Conservation (phyloP, 768 basidiomycete species). For the Xerocomus brunneocitrinus region DNA sequence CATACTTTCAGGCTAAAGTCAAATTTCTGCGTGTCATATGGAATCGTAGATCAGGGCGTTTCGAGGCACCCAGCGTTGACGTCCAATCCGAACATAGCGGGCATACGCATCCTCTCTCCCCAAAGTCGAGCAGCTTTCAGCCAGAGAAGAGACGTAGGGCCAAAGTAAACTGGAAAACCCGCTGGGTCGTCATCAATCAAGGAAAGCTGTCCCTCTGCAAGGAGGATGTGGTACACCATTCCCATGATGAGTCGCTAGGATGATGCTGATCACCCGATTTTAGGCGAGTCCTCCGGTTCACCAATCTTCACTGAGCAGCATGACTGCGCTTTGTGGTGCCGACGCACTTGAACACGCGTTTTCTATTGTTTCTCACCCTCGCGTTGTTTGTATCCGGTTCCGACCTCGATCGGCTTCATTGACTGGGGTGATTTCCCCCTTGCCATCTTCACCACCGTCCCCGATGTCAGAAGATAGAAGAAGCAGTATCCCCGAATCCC, state of each 20-base stretch:
- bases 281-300: slow-evolving; percentile 41
- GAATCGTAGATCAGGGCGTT: slow-evolving; percentile 24
- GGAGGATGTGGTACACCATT: slow-evolving; percentile 44
- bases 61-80: slow-evolving; percentile 21
- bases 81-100: not conserved
- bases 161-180: slow-evolving; percentile 56
- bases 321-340: slow-evolving; percentile 41
- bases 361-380: slow-evolving; percentile 19
- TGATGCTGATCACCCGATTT: slow-evolving; percentile 2
- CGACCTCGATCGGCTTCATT: not conserved
- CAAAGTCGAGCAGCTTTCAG: slow-evolving; percentile 4
- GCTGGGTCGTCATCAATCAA: slow-evolving; percentile 59
- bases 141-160: slow-evolving; percentile 28
- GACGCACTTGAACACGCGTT: slow-evolving; percentile 38
- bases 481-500: slow-evolving; percentile 3
- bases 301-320: slow-evolving; percentile 35
- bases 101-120: slow-evolving; percentile 10
- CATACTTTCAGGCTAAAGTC: slow-evolving; percentile 56
- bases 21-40: slow-evolving; percentile 46
- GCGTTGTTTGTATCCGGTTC: slow-evolving; percentile 43
- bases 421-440: slow-evolving; percentile 11
- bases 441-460: slow-evolving; percentile 23
- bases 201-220: slow-evolving; percentile 53
- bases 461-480: slow-evolving; percentile 15
- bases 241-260: not conserved